Evolutionary conservation across 176 grass and related monocot species (phyloP).

Genomic region (Microstegium vimineum): DNA sequence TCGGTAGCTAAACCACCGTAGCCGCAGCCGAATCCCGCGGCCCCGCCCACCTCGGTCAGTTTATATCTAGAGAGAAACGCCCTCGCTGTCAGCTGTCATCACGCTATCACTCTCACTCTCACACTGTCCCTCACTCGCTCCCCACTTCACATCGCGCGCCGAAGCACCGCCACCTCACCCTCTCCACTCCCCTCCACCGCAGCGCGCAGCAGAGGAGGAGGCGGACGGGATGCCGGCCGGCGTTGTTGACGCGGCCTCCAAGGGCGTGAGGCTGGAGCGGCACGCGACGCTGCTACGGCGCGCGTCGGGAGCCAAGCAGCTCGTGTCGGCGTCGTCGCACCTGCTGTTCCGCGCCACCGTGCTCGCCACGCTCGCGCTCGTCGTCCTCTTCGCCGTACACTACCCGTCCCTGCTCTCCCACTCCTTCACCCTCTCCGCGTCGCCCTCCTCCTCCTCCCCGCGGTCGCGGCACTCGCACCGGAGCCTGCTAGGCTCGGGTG

Average conservation of each 20-base stretch:
- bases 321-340: conserved; percentile 54
- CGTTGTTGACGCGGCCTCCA: conserved; percentile 47
- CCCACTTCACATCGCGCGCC: no score
- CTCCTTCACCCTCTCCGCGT: conserved; percentile 46
- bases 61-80: neutral
- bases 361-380: conserved; percentile 63
- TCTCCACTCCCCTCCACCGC: neutral
- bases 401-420: conserved; percentile 71
- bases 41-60: neutral
- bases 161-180: no score
- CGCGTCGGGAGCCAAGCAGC: conserved; percentile 44
- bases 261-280: conserved; percentile 50
- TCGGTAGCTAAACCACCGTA: neutral
- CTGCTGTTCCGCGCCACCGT: conserved; percentile 69
- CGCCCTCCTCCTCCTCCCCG: neutral
- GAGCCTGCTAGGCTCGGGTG: conserved; percentile 48
- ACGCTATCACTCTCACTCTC: neutral
- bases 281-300: conserved; percentile 50
- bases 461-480: conserved; percentile 44
- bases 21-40: neutral
- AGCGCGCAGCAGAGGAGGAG: neutral
- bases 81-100: neutral
- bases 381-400: conserved; percentile 69
- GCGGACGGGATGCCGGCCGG: neutral
- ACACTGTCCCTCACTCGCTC: neutral